Evolutionary conservation across 352 stramenopile species (phyloP), one percentile per base, ranked within the genome.

Genomic region (Phytopythium oedochilum): DNA sequence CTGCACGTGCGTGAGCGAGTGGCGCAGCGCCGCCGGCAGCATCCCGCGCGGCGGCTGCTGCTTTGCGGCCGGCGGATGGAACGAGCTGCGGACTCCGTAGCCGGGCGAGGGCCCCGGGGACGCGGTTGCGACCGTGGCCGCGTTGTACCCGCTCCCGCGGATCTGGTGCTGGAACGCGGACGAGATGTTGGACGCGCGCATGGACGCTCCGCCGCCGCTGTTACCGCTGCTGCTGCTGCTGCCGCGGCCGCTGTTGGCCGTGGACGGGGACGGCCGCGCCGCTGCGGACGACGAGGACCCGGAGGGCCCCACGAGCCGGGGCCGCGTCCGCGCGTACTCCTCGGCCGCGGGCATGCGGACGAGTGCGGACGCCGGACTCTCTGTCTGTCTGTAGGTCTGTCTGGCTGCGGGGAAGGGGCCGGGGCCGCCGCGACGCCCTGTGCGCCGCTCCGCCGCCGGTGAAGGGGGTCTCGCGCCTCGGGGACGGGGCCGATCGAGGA

Each of bases 1-100:
- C 35, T 80, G 69, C 22, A 78, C 71, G 56, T 84, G 66, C 32
- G 66, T 71, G 38, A 84, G 69, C 54, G 74, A 82, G 61, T 84
- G 74, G 6, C 74, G 71, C 54, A 78, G 56, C 1, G 52, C 39
- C 28, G 40, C 31, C 25, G 38, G 69, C 25, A 57, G 63, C 56
- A 56, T 58, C 25, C 18, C 65, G 22, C 60, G 66, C n/a, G n/a
- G n/a, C n/a, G n/a, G n/a, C 56, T 56, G 52, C 43, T 64, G 74
- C 36, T 70, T 62, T 50, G 59, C 34, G 35, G 55, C 28, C 29
- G 68, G 54, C 39, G 77, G 66, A 49, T 81, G 70, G 58, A 75
- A 71, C 46, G 69, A 78, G 59, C 64, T 47, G 54, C 68, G 61
- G 18, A 9, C n/a, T 5, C 35, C 25, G 62, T 32, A 31, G 8